Evolutionary conservation across 2,329 filamentous ascomycete species (phyloP), one percentile per base, ranked within the genome.

Genomic region (Cryphonectria parasitica): DNA sequence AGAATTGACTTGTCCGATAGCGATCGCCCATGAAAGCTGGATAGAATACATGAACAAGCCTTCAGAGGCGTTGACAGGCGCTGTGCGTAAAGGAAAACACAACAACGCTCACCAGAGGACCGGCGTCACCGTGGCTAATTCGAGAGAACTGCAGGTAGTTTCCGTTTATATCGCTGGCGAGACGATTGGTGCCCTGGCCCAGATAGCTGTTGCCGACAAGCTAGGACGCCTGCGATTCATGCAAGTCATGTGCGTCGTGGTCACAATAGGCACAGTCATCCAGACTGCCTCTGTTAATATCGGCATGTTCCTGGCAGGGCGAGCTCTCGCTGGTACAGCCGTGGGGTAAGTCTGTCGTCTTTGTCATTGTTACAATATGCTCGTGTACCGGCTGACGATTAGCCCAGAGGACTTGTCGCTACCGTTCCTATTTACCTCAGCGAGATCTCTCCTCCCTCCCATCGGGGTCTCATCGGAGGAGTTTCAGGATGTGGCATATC

Each of bases 151-250:
- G 8, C 66, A 83, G 79, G 87, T 89, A 2, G 86, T 88, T 3
- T 82, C 87, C 7, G 84, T 88, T 3, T 89, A 89, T 74, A 88
- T 89, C 71, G 87, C 87, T 7, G 88, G 88, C 39, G 87, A 90
- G 77, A 86, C 86, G 17, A 77, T 85, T 6, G 87, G 88, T 1
- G 85, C 87, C 22, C 71, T 88, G 10, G 79, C 79, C 0, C 87
- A 89, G 74, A 88, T 84, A 3, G 80, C 83, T 6, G 77, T 88
- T 25, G 87, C 83, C 11, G 87, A 90, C 73, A 82, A 77, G 75
- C 82, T 86, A 5, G 85, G 86, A 13, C 84, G 86, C 13, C 82
- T 87, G 60, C 82, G 84, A 1, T 87, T 88, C 74, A 86, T 87
- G 84, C 80, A 85, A 73, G 71, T 87, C 56, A 82, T 86, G 78